These are phyloP conservation scores for Diplocarpon rosae DNA, from an alignment of 2,329 filamentous ascomycete species.

Conservation along the genomic window DNA sequence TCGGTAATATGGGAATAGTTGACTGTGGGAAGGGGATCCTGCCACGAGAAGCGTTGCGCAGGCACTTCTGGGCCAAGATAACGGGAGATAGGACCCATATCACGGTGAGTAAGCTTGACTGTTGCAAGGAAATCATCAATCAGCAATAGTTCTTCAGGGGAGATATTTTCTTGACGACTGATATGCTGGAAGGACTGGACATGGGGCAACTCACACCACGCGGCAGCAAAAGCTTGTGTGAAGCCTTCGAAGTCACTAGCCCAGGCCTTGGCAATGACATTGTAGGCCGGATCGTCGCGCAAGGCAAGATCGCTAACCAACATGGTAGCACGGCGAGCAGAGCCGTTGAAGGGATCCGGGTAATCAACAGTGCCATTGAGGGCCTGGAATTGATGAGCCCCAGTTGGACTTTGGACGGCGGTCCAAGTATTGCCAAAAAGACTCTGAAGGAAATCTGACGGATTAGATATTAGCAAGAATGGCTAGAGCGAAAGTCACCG, in stretches of 20 bases:
- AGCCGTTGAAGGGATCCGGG: conserved; percentile 62
- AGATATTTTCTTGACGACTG: too few species aligned
- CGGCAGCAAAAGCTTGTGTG: conserved; percentile 56
- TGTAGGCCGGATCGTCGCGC: conserved; percentile 58
- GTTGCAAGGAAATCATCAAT: conserved; percentile 13
- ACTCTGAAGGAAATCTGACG: conserved; percentile 28
- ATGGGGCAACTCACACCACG: conserved; percentile 51
- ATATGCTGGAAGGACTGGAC: background rate
- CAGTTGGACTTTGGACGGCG: conserved; percentile 61
- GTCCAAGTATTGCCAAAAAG: conserved; percentile 73
- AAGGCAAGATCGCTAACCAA: conserved; percentile 65
- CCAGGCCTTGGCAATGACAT: conserved; percentile 64
- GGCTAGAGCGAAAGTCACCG: background rate
- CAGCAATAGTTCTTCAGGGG: too few species aligned
- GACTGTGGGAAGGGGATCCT: conserved; percentile 60
- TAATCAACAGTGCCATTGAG: conserved; percentile 56
- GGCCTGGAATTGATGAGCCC: conserved; percentile 66
- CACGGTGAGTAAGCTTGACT: conserved; percentile 74
- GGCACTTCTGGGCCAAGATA: conserved; percentile 69
- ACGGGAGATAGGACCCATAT: conserved; percentile 59
- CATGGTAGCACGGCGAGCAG: conserved; percentile 54
- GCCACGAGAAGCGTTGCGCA: conserved; percentile 57
- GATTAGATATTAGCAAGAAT: background rate
- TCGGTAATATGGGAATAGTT: conserved; percentile 39
- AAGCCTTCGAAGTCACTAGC: conserved; percentile 58